Conservation (phyloP, 768 basidiomycete species). For the Neoboletus magnificus region DNA sequence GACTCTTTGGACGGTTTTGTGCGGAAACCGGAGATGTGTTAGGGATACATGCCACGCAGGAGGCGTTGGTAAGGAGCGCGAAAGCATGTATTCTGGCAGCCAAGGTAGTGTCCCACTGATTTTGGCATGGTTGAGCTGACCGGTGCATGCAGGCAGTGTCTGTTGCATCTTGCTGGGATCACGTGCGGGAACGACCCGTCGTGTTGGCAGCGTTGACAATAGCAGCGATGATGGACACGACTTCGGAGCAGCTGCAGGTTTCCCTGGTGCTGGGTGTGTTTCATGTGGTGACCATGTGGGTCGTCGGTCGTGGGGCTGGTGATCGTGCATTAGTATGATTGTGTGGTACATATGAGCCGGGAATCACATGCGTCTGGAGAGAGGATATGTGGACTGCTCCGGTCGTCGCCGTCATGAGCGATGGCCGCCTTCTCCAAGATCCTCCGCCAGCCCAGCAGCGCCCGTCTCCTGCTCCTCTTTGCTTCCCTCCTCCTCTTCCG, state of each 20-base stretch:
- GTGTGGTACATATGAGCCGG: neutral
- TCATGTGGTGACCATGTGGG: constrained; percentile 36
- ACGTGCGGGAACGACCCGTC: constrained; percentile 24
- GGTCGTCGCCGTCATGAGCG: neutral
- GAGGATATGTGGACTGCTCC: neutral
- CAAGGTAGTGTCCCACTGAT: constrained; percentile 28
- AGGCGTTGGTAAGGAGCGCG: constrained; percentile 26
- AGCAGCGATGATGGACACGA: constrained; percentile 45
- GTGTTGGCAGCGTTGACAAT: constrained; percentile 28
- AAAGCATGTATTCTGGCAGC: constrained; percentile 36
- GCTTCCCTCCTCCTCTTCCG: constrained; percentile 52
- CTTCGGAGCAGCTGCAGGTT: constrained; percentile 38
- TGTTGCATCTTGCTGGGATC: constrained; percentile 18
- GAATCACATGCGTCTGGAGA: constrained; percentile 9
- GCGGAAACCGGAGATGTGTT: neutral
- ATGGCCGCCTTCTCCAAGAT: constrained; percentile 21
- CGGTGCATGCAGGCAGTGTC: constrained; percentile 22
- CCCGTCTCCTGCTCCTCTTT: constrained; percentile 37
- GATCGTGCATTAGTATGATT: neutral
- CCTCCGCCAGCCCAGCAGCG: neutral
- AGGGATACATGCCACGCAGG: constrained; percentile 12
- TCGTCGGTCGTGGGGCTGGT: neutral
- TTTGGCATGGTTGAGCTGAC: neutral
- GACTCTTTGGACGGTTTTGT: neutral
- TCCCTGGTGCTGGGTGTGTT: constrained; percentile 38